phyloP scores from a whole-genome alignment of 2,329 filamentous ascomycete species.

The Aspergillus oerlinghausenensis region DNA sequence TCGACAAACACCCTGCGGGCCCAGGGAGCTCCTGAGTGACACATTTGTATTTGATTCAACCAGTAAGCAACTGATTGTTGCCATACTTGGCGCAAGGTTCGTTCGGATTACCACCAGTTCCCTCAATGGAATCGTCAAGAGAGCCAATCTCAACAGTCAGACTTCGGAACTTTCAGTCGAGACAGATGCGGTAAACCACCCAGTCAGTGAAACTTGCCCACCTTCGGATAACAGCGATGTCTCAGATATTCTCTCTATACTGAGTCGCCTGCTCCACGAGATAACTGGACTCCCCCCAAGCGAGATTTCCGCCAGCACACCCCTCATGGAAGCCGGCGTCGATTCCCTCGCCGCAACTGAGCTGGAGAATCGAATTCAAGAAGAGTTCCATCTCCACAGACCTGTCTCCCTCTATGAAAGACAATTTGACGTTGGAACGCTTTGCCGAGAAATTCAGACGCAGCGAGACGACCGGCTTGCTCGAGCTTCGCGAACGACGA shows the following conservation, averaged over 20 bases:
- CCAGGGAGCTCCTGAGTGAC: not conserved
- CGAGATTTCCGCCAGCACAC: not conserved
- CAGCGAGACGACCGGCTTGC: not conserved
- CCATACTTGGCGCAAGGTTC: not conserved
- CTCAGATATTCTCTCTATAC: not conserved
- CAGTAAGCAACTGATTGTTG: not conserved
- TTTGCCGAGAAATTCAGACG: not conserved
- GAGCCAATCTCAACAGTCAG: not conserved
- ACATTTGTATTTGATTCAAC: not conserved
- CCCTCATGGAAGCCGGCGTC: not conserved
- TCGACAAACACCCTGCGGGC: not conserved
- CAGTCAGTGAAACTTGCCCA: not conserved
- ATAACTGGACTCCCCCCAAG: not conserved
- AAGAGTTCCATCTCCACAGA: not conserved
- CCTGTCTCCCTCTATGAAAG: not conserved
- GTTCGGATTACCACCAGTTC: not conserved
- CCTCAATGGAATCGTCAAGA: not conserved
- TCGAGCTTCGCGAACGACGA: not conserved
- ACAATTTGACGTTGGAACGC: not conserved
- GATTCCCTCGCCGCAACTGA: not conserved
- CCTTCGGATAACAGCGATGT: not conserved
- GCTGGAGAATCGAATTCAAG: not conserved
- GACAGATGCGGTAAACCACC: not conserved
- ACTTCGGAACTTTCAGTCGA: not conserved
- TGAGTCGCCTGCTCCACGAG: not conserved